phyloP scores from a whole-genome alignment of 176 grass and related monocot genomes.

The Alloteropsis semialata region DNA sequence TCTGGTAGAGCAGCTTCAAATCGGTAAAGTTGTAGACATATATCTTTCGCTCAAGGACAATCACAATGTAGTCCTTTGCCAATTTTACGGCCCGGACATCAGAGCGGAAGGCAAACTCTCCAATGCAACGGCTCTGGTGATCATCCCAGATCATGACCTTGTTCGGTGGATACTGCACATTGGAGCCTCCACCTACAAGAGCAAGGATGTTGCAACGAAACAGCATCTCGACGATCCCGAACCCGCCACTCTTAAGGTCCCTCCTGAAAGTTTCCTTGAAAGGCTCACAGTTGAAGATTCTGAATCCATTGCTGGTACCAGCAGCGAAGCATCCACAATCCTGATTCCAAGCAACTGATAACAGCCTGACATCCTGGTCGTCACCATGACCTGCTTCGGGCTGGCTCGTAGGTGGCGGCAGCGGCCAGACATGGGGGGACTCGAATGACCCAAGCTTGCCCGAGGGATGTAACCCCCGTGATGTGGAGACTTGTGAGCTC shows the following conservation, averaged over 20 bases:
- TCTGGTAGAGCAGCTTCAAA: slow-evolving; percentile 90
- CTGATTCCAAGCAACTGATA: slow-evolving; percentile 87
- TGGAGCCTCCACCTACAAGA: slow-evolving; percentile 75
- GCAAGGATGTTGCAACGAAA: slow-evolving; percentile 93
- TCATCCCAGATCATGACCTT: slow-evolving; percentile 99
- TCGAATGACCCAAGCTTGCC: slow-evolving; percentile 45
- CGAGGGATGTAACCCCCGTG: slow-evolving; percentile 29
- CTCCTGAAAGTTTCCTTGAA: slow-evolving; percentile 95
- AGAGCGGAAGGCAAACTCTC: slow-evolving; percentile 81
- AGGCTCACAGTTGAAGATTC: slow-evolving; percentile 75
- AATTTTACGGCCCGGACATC: slow-evolving; percentile 66
- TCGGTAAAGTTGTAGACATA: slow-evolving; percentile 78
- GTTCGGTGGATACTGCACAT: slow-evolving; percentile 68
- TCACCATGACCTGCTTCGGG: slow-evolving; percentile 27
- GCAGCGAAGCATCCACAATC: slow-evolving; percentile 76
- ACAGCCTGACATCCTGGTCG: slow-evolving; percentile 54
- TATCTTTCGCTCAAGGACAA: slow-evolving; percentile 91
- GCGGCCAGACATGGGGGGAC: slow-evolving; percentile 35
- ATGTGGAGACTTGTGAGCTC: slow-evolving; percentile 70
- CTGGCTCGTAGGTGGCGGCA: slow-evolving; percentile 33
- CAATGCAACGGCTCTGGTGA: slow-evolving; percentile 80
- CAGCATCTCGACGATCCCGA: slow-evolving; percentile 87
- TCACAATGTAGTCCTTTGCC: slow-evolving; percentile 66
- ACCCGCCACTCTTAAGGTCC: slow-evolving; percentile 79
- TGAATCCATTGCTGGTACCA: slow-evolving; percentile 83